Conservation (phyloP, 139 green algal species). For the Dunaliella primolecta region DNA sequence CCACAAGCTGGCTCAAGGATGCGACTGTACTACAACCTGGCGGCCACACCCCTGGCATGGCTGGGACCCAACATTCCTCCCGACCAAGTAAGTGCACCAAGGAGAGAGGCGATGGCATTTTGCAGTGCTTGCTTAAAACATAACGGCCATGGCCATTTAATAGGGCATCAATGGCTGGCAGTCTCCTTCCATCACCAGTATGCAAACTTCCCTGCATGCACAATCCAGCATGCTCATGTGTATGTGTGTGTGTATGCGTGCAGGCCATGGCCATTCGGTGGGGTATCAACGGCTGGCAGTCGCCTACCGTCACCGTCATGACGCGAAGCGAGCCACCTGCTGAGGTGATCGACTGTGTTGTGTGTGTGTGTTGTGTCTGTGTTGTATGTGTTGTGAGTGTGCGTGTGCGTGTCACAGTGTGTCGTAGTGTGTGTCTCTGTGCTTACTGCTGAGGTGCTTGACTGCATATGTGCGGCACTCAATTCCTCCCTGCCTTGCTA, state of each 20-base stretch:
- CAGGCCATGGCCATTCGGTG: constrained; percentile 45
- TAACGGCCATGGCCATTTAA: too few species aligned
- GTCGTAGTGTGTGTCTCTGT: too few species aligned
- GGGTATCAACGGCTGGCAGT: constrained; percentile 77
- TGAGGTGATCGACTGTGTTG: too few species aligned
- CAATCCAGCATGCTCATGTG: not conserved
- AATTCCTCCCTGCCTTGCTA: too few species aligned
- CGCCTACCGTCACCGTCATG: constrained; percentile 7
- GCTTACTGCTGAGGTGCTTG: too few species aligned
- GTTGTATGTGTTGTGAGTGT: not conserved
- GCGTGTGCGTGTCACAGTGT: not conserved
- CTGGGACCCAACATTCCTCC: constrained; percentile 24
- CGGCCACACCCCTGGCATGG: constrained; percentile 27
- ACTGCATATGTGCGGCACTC: too few species aligned
- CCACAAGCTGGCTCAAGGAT: constrained; percentile 29
- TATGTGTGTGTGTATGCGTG: not conserved
- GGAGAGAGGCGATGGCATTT: too few species aligned
- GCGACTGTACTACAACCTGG: constrained; percentile 55
- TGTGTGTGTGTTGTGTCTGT: constrained; percentile 6
- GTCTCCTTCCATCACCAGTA: not conserved
- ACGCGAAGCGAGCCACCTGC: not conserved
- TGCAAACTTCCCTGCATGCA: too few species aligned
- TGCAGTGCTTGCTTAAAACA: too few species aligned
- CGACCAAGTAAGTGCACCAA: not conserved
- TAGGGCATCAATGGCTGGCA: not conserved